Base-by-base conservation (phyloP, 371 early-diverging fungal genomes). In the Mucor ambiguus region DNA sequence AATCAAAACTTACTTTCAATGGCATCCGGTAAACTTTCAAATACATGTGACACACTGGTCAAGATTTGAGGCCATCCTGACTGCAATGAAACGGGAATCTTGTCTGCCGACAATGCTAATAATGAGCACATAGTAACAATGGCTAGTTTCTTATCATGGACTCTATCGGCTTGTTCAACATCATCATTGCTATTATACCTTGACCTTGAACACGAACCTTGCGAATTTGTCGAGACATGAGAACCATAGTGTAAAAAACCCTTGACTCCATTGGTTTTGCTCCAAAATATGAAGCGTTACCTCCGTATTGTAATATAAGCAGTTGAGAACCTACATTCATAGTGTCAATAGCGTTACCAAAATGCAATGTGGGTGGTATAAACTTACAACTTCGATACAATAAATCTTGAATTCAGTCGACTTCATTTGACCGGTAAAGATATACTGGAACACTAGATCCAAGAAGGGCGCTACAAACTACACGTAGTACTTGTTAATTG, bases 91-190 rank as follows among this genome's bases (percentile, higher is more conserved):
- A 83, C 67, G 9, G 97, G 96, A 11, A 95, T 72, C 62, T 87
- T 84, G 4, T 85, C 89, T 18, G 79, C 67, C 4, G 95, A 92
- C 1, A 93, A 76, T 12, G 81, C 81, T 38, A 96, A 65, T 20
- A 97, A 66, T 0, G 93, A 73, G 60, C 89, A 91, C 30, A 96
- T 74, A 0, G 95, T 86, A 41, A 94, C 72, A 52, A 97, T 92
- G 11, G 86, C 85, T 16, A 96, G 85, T 80, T 93, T 94, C 85
- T 95, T 96, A 81, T 97, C 98, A 71, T 96, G 95, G 7, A 97
- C 97, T 58, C 96, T 84, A 55, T 57, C 63, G 30, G 18, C 24
- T 24, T 30, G 38, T 12, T 10, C 2, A 54, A 7, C 30, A 30
- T 30, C 30, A 30, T 16, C 29, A 28, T 10, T 4, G 22, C 10